phyloP scores from a whole-genome alignment of 768 basidiomycete genomes.

The Suillus cothurnatus region DNA sequence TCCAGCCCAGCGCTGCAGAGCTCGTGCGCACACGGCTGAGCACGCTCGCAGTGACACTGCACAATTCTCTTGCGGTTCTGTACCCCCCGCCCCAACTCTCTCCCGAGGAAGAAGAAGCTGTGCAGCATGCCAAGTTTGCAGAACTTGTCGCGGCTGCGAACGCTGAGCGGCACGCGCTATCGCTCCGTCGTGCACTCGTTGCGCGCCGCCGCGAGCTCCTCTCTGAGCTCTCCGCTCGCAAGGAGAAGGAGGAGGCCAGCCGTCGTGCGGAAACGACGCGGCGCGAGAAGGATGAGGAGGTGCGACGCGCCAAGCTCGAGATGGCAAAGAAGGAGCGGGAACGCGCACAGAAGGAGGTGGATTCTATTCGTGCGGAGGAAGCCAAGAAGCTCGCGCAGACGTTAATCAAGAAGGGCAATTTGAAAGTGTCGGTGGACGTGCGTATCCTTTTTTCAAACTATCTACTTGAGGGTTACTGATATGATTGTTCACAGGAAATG shows the following conservation, averaged over 20 bases:
- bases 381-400: slow-evolving; percentile 86
- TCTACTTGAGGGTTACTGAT: slow-evolving; percentile 16
- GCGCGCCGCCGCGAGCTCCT: slow-evolving; percentile 84
- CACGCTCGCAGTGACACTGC: slow-evolving; percentile 70
- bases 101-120: slow-evolving; percentile 48
- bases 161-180: slow-evolving; percentile 75
- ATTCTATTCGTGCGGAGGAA: slow-evolving; percentile 62
- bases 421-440: slow-evolving; percentile 73
- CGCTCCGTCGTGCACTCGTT: slow-evolving; percentile 76
- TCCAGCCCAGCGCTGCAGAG: slow-evolving; percentile 74
- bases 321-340: slow-evolving; percentile 71
- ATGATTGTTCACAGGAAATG: slow-evolving; percentile 55
- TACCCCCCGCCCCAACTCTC: slow-evolving; percentile 43
- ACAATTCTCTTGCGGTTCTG: slow-evolving; percentile 65
- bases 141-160: slow-evolving; percentile 65
- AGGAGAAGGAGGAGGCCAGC: slow-evolving; percentile 87
- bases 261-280: slow-evolving; percentile 69
- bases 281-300: slow-evolving; percentile 72
- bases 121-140: slow-evolving; percentile 55
- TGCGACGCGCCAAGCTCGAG: slow-evolving; percentile 62
- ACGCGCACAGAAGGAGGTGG: slow-evolving; percentile 68
- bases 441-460: slow-evolving; percentile 27
- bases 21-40: slow-evolving; percentile 79
- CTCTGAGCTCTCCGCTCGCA: slow-evolving; percentile 79
- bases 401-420: slow-evolving; percentile 75